Percentiles rank a stretch among this genome's conserved stretches.
Conservation (phyloP, 192 early-diverging fungal species). For the Gamsiella multidivaricata region DNA sequence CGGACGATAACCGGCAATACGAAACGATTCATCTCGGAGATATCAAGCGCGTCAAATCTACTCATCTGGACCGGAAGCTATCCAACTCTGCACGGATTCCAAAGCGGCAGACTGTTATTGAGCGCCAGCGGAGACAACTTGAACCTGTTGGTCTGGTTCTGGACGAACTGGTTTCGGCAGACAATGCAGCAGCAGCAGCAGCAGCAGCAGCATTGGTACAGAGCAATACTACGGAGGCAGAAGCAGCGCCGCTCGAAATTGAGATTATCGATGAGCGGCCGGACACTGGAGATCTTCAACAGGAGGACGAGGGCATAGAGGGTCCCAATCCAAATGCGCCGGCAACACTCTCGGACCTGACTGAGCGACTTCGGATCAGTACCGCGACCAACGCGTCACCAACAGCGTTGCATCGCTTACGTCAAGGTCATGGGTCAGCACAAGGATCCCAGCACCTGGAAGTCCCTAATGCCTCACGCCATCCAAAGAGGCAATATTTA, state of each 20-base stretch:
- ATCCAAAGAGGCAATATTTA: constrained; percentile 59
- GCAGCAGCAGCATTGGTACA: background rate
- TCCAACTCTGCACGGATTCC: constrained; percentile 61
- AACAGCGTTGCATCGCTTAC: constrained; percentile 8
- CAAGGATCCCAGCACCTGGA: constrained; percentile 12
- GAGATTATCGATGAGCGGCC: constrained; percentile 42
- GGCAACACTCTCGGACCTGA: constrained; percentile 45
- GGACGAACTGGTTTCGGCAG: constrained; percentile 11
- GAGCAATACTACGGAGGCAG: constrained; percentile 2
- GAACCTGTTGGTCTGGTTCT: background rate
- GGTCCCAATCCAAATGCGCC: constrained; percentile 37
- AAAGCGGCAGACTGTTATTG: constrained; percentile 65
- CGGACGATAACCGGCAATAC: constrained; percentile 54
- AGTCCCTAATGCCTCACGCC: constrained; percentile 2
- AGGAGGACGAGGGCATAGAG: constrained; percentile 19
- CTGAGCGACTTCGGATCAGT: constrained; percentile 46
- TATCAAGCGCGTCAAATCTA: constrained; percentile 70
- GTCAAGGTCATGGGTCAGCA: constrained; percentile 8
- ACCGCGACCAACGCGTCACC: constrained; percentile 2
- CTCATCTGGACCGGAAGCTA: constrained; percentile 61
- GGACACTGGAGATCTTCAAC: background rate
- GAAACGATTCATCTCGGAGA: constrained; percentile 62
- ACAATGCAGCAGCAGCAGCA: background rate
- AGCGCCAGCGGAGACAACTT: constrained; percentile 46
- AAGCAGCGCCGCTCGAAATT: constrained; percentile 38